Percentiles rank a stretch among this genome's conserved stretches.
Evolutionary conservation across 805 yeast genomes (phyloP).

Genomic region (Saccharomycopsis microspora): DNA sequence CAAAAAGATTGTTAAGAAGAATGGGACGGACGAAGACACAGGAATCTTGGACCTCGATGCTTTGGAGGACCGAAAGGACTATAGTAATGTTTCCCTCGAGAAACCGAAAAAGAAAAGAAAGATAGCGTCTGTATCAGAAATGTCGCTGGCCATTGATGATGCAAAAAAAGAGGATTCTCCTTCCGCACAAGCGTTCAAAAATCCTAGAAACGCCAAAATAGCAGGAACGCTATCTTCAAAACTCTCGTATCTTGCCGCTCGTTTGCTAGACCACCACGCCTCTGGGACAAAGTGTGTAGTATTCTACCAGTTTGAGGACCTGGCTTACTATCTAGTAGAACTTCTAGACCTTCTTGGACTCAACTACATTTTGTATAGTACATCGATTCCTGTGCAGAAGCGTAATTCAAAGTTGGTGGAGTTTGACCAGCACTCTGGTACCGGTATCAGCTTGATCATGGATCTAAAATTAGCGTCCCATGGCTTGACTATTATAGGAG

Average conservation of each 20-base stretch:
- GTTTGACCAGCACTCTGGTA: slow-evolving; percentile 33
- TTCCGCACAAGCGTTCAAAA: too few relatives aligned
- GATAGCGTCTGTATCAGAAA: too few relatives aligned
- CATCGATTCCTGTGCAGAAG: slow-evolving; percentile 39
- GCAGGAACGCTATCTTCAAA: slow-evolving; percentile 59
- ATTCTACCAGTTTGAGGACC: slow-evolving; percentile 61
- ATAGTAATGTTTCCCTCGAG: background rate
- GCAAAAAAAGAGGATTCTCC: too few relatives aligned
- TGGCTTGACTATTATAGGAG: slow-evolving; percentile 57
- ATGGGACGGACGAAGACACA: slow-evolving; percentile 26
- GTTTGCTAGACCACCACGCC: slow-evolving; percentile 40
- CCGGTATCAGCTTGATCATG: slow-evolving; percentile 50
- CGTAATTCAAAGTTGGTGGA: slow-evolving; percentile 41
- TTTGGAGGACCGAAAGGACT: background rate
- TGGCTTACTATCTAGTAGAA: slow-evolving; percentile 58
- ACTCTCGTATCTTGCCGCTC: slow-evolving; percentile 45
- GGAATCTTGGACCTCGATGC: slow-evolving; percentile 21
- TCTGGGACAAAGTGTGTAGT: slow-evolving; percentile 42
- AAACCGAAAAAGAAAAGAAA: background rate
- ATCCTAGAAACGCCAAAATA: slow-evolving; percentile 26
- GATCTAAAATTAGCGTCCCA: slow-evolving; percentile 58
- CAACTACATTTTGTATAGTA: slow-evolving; percentile 51
- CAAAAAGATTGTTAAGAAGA: slow-evolving; percentile 27
- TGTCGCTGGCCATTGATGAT: too few relatives aligned
- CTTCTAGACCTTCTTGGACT: slow-evolving; percentile 50